Percentiles rank a stretch among this genome's conserved stretches.
Conservation (phyloP, 345 rosid species). For the Syzygium oleosum region DNA sequence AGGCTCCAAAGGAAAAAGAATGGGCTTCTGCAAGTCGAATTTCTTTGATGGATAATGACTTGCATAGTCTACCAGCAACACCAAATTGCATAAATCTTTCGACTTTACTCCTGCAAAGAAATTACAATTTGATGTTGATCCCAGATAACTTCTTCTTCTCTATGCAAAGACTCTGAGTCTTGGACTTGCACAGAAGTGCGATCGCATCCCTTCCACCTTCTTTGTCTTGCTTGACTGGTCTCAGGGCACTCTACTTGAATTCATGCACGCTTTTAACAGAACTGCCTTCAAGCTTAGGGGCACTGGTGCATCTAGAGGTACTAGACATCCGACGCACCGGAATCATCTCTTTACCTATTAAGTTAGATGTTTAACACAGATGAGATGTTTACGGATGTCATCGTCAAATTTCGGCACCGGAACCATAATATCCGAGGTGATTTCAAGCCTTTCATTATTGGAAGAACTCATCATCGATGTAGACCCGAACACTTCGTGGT, state of each 20-base stretch:
- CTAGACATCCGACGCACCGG: constrained; percentile 3
- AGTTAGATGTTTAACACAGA: neutral
- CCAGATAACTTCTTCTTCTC: constrained; percentile 1
- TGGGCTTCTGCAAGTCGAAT: constrained; percentile 7
- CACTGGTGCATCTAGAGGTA: neutral
- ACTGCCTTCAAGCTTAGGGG: constrained; percentile 1
- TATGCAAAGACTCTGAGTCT: constrained; percentile 14
- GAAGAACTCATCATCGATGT: neutral
- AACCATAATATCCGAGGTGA: neutral
- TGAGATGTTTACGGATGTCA: neutral
- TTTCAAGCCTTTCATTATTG: neutral
- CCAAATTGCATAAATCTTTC: constrained; percentile 9
- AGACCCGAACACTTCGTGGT: neutral
- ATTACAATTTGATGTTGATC: neutral
- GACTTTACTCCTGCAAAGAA: constrained; percentile 8
- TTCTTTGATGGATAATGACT: constrained; percentile 12
- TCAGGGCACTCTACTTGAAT: constrained; percentile 15
- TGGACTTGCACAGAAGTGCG: constrained; percentile 10
- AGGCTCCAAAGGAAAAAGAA: neutral
- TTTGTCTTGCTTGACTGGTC: neutral
- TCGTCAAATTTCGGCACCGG: neutral
- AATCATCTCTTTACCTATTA: constrained; percentile 1
- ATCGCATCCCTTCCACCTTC: constrained; percentile 9
- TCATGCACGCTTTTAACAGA: neutral
- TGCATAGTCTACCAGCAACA: neutral